phyloP scores from a whole-genome alignment of 2,329 filamentous ascomycete species.

The Alternaria rosae region DNA sequence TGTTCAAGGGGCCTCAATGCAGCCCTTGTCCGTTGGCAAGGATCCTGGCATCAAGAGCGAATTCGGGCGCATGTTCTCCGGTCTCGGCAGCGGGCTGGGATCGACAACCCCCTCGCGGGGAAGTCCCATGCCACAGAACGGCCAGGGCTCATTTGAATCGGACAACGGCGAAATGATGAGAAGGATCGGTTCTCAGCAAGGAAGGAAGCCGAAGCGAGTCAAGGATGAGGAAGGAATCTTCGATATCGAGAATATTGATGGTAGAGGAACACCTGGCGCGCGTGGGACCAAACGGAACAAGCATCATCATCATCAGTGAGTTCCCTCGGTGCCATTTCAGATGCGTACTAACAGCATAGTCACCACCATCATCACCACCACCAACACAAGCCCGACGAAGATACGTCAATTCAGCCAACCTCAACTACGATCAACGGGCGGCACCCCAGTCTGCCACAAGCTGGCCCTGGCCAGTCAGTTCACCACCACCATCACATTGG shows the following conservation, averaged over 20 bases:
- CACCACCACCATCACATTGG: constrained; percentile 53
- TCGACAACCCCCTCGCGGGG: constrained; percentile 62
- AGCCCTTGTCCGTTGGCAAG: constrained; percentile 77
- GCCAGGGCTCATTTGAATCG: constrained; percentile 35
- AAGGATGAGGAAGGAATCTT: constrained; percentile 76
- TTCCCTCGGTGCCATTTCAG: constrained; percentile 14
- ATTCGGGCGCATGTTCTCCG: constrained; percentile 92
- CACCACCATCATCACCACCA: constrained; percentile 66
- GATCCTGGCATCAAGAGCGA: constrained; percentile 94
- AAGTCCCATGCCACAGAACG: constrained; percentile 56
- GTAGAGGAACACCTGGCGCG: constrained; percentile 67
- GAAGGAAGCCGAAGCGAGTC: constrained; percentile 63
- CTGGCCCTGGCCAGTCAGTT: constrained; percentile 34
- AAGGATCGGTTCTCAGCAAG: constrained; percentile 49
- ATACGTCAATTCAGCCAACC: constrained; percentile 43
- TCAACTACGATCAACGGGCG: constrained; percentile 32
- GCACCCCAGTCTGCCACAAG: constrained; percentile 40
- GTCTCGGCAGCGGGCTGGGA: constrained; percentile 78
- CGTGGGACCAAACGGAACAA: constrained; percentile 73
- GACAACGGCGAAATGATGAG: constrained; percentile 41
- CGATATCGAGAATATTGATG: constrained; percentile 71
- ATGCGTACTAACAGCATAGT: constrained; percentile 45
- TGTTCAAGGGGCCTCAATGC: constrained; percentile 87
- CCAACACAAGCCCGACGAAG: constrained; percentile 62
- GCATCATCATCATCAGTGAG: constrained; percentile 69